phyloP scores from a whole-genome alignment of 129 eudicot genomes.

The Saposhnikovia divaricata region DNA sequence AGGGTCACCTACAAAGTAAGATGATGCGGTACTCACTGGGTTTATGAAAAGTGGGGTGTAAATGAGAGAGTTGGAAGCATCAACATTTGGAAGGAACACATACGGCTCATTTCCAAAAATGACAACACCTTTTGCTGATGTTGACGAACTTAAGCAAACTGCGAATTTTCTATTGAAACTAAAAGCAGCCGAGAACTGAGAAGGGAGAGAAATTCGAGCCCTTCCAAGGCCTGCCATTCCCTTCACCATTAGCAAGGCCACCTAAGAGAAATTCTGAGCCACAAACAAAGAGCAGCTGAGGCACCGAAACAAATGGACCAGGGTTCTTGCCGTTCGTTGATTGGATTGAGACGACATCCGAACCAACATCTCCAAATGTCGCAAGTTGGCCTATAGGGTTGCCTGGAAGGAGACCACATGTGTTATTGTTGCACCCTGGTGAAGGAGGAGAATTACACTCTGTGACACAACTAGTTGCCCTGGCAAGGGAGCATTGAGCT shows the following conservation, averaged over 20 bases:
- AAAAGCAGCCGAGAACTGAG: conserved; percentile 30
- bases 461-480: conserved; percentile 19
- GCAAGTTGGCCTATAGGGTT: conserved; percentile 21
- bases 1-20: conserved; percentile 3
- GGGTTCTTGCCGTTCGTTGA: conserved; percentile 41
- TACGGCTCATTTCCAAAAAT: conserved; percentile 37
- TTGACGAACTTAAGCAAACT: conserved; percentile 29
- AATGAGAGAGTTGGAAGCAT: conserved; percentile 22
- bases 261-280: conserved; percentile 23
- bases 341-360: conserved; percentile 25
- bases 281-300: conserved; percentile 29
- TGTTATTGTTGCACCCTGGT: conserved; percentile 36
- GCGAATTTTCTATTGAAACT: conserved; percentile 37
- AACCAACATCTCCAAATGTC: conserved; percentile 34
- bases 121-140: conserved; percentile 25
- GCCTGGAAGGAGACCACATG: conserved; percentile 37
- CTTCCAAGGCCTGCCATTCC: conserved; percentile 55
- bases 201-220: conserved; percentile 27
- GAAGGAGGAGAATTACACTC: conserved; percentile 21
- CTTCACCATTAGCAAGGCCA: conserved; percentile 38
- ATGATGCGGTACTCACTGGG: neutral
- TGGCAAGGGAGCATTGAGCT: conserved; percentile 37
- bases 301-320: conserved; percentile 20
- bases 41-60: conserved; percentile 32
- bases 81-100: conserved; percentile 20